phyloP scores from a whole-genome alignment of 176 grass and related monocot genomes.

The Avena atlantica region DNA sequence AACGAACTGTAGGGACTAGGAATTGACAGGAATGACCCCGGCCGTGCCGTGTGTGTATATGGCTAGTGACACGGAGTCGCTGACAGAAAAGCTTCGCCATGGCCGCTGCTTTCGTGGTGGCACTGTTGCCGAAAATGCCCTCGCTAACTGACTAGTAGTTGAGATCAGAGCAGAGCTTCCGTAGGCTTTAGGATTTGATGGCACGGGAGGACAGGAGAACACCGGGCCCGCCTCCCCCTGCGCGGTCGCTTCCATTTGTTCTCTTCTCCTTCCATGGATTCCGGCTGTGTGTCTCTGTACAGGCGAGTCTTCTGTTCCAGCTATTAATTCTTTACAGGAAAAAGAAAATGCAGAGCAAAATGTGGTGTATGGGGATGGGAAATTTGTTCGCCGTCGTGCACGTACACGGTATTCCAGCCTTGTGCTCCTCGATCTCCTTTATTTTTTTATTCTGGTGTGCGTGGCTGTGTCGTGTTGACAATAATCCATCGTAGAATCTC shows the following conservation, averaged over 20 bases:
- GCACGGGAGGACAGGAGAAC: conserved; percentile 25
- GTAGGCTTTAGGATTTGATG: conserved; percentile 46
- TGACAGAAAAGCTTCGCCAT: neutral
- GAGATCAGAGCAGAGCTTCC: conserved; percentile 1
- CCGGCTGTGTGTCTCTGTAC: conserved; percentile 40
- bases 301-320: conserved; percentile 5
- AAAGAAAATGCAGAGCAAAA: neutral
- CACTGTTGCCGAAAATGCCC: conserved; percentile 46
- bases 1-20: neutral
- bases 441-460: conserved; percentile 8
- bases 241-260: conserved; percentile 52
- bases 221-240: neutral
- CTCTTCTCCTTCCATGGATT: conserved; percentile 51
- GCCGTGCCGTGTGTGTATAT: neutral
- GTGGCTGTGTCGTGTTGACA: neutral
- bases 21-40: conserved; percentile 26
- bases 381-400: neutral
- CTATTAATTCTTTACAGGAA: neutral
- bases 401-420: conserved; percentile 23
- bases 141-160: conserved; percentile 42
- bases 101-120: conserved; percentile 25
- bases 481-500: conserved; percentile 22
- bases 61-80: neutral
- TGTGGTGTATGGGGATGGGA: conserved; percentile 27
- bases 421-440: neutral